Evolutionary conservation across 306 rosid genomes (phyloP).

Genomic region (Dalbergia oliveri): DNA sequence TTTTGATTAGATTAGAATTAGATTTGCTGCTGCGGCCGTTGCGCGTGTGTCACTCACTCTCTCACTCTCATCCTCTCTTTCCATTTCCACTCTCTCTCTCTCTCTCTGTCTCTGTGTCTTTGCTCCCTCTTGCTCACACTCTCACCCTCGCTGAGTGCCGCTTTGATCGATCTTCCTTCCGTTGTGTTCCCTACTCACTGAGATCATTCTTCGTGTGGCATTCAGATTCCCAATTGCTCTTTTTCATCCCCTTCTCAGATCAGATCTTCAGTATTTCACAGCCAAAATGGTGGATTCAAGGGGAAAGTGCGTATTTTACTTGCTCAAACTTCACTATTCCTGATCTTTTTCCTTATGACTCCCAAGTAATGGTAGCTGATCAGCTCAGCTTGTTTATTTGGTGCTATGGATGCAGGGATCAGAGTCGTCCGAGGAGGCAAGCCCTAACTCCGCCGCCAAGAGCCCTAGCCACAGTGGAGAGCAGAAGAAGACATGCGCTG

Average conservation of each 20-base stretch:
- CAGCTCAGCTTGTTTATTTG: background rate
- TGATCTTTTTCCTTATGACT: background rate
- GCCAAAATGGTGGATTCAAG: constrained; percentile 72
- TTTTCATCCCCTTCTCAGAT: background rate
- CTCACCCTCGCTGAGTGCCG: constrained; percentile 41
- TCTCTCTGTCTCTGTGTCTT: constrained; percentile 39
- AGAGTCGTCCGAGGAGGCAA: constrained; percentile 40
- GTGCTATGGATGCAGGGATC: constrained; percentile 70
- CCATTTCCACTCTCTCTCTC: constrained; percentile 19
- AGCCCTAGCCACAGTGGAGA: constrained; percentile 62
- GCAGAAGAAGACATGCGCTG: constrained; percentile 85
- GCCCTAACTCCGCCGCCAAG: constrained; percentile 55
- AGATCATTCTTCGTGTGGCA: background rate
- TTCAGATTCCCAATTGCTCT: background rate
- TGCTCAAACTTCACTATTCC: background rate
- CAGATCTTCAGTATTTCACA: background rate
- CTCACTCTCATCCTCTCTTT: background rate
- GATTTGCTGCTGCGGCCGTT: constrained; percentile 78
- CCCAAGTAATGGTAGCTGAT: constrained; percentile 34
- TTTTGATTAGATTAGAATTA: constrained; percentile 26
- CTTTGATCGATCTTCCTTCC: constrained; percentile 27
- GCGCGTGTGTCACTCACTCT: constrained; percentile 57
- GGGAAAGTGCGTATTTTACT: constrained; percentile 68
- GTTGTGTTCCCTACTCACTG: background rate
- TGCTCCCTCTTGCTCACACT: background rate